These are phyloP conservation scores for Globisporangium iwayamae DNA, from an alignment of 352 stramenopile genomes.

Conservation along the genomic window DNA sequence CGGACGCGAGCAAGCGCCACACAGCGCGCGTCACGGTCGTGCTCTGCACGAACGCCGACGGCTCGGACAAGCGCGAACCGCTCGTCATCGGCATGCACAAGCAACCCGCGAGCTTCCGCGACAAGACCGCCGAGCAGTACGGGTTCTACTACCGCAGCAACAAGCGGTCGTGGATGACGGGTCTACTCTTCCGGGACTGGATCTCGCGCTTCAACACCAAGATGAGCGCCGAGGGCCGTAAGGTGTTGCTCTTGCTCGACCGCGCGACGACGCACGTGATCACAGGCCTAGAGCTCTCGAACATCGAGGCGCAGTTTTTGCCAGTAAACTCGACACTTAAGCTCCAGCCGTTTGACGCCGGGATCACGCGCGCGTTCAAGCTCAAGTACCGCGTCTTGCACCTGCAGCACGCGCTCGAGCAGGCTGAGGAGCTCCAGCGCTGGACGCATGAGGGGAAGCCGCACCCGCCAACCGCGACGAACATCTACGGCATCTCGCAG, in stretches of 20 bases:
- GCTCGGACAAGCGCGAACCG: conserved; percentile 14
- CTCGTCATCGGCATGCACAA: conserved; percentile 12
- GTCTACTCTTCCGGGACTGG: conserved; percentile 18
- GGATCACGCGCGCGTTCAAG: conserved; percentile 19
- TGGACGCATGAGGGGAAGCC: background rate
- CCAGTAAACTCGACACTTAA: background rate
- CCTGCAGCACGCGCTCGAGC: conserved; percentile 14
- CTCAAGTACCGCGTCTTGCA: conserved; percentile 14
- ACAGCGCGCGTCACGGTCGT: conserved; percentile 11
- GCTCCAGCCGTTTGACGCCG: conserved; percentile 18
- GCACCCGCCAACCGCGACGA: background rate
- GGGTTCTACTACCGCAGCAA: conserved; percentile 20
- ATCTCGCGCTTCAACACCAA: conserved; percentile 12
- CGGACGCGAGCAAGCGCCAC: conserved; percentile 5
- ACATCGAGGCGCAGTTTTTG: conserved; percentile 15
- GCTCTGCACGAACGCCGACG: conserved; percentile 15
- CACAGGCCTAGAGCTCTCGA: conserved; percentile 14
- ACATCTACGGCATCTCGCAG: conserved; percentile 16
- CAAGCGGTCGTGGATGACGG: conserved; percentile 16
- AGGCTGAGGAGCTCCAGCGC: conserved; percentile 9
- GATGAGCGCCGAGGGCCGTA: conserved; percentile 13
- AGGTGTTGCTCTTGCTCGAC: conserved; percentile 20
- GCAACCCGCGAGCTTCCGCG: conserved; percentile 15
- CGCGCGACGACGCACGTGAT: conserved; percentile 16
- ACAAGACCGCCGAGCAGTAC: conserved; percentile 8